phyloP scores from a whole-genome alignment of 805 yeast genomes.

The Saturnispora galanensis region DNA sequence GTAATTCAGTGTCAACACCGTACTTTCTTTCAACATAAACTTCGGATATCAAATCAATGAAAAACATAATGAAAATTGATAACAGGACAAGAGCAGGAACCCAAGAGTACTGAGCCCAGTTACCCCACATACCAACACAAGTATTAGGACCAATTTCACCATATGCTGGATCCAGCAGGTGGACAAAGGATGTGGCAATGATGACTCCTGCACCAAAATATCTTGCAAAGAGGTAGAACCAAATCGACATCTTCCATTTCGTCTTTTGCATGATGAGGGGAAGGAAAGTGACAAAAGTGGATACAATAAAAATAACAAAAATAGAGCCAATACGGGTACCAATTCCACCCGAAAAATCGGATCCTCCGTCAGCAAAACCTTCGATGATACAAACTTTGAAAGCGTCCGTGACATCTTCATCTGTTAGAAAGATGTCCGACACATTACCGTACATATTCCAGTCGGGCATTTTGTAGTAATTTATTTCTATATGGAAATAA shows the following conservation, averaged over 20 bases:
- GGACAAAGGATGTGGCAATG: constrained; percentile 70
- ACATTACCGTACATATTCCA: constrained; percentile 10
- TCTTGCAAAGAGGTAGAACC: constrained; percentile 52
- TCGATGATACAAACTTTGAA: constrained; percentile 16
- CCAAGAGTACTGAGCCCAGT: constrained; percentile 38
- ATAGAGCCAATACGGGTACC: constrained; percentile 44
- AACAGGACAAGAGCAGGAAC: constrained; percentile 41
- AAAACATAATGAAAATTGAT: constrained; percentile 35
- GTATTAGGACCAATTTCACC: constrained; percentile 43
- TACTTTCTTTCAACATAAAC: constrained; percentile 28
- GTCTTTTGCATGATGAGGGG: constrained; percentile 47
- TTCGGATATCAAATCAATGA: constrained; percentile 36
- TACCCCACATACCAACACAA: constrained; percentile 49
- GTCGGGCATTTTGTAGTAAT: constrained; percentile 8
- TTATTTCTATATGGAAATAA: not conserved
- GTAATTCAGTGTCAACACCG: constrained; percentile 12
- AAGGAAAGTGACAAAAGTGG: constrained; percentile 45
- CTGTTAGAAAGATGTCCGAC: constrained; percentile 7
- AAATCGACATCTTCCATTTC: constrained; percentile 43
- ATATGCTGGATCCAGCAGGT: constrained; percentile 55
- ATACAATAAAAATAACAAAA: constrained; percentile 47
- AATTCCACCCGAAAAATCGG: constrained; percentile 19
- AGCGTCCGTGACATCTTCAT: constrained; percentile 13
- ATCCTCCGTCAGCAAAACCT: constrained; percentile 15
- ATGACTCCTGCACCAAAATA: constrained; percentile 76